Evolutionary conservation across 208 protist species (phyloP), one percentile per base, ranked within the genome.

Genomic region (Leishmania amazonensis): DNA sequence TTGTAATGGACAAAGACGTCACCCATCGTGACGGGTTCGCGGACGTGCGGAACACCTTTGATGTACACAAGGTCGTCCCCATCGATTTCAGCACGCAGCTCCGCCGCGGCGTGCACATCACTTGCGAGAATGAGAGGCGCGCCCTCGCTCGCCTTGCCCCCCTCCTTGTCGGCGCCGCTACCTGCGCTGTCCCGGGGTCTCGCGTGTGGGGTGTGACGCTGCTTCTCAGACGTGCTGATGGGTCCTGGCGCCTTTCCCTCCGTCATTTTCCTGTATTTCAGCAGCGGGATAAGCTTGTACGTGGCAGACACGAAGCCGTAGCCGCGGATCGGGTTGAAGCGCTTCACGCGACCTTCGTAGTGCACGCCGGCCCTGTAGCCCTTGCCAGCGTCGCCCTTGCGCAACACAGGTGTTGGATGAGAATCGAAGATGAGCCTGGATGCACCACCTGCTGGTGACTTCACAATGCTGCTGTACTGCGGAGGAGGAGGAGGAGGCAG

Each of bases 331-430:
- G 87, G 91, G 53, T 92, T 92, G 81, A 91, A 94, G n/a, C 91
- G 91, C 83, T 92, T 93, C 40, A 95, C 89, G 2, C 85, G 74
- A 5, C 91, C 91, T 58, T 93, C 91, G 80, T 95, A 95, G 88
- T 87, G 90, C 70, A 83, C 83, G 42, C 88, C 87, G 35, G 89
- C 81, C 31, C 83, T 79, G 76, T 89, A 94, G 57, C 78, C 83
- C 21, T 57, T 79, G 42, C 91, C 91, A 68, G 80, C 80, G 28
- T 83, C 73, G 1, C 80, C 80, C 35, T 58, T 74, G 51, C 49
- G 53, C 54, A 45, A 73, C 35, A 75, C 62, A 54, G 51, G 73
- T 42, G 80, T 42, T 35, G 47, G 31, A 21, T 40, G n/a, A 31
- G 72, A 76, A 28, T 49, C 21, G 8, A 19, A 13, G 49, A 40